A percentile compares a stretch with the other conserved stretches of the same genome.
Evolutionary conservation across 1,139 yeast species (phyloP).

Genomic region (Yamadazyma conglobata): DNA sequence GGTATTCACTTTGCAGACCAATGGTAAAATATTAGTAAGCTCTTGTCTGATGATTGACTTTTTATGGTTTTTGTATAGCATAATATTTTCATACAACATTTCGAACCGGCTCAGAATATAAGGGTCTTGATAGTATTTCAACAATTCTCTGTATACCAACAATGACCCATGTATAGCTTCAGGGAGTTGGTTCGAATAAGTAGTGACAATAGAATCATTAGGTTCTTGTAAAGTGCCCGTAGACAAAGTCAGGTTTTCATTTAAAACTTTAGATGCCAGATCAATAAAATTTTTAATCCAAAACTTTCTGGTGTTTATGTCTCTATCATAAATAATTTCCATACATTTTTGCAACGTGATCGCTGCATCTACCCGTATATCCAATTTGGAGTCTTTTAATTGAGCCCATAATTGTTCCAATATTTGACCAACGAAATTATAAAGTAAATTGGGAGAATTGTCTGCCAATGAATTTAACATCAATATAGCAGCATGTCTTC

Average conservation of each 20-base stretch:
- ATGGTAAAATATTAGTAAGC: slow-evolving; percentile 76
- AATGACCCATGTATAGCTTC: slow-evolving; percentile 86
- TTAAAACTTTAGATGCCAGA: slow-evolving; percentile 45
- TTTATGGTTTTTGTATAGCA: slow-evolving; percentile 75
- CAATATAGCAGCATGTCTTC: slow-evolving; percentile 88
- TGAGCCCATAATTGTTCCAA: slow-evolving; percentile 87
- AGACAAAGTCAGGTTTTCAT: slow-evolving; percentile 17
- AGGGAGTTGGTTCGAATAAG: slow-evolving; percentile 28
- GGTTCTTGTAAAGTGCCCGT: slow-evolving; percentile 3
- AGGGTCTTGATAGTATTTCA: slow-evolving; percentile 63
- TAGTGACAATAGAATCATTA: slow-evolving; percentile 3
- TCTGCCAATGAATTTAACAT: slow-evolving; percentile 81
- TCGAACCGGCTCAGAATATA: slow-evolving; percentile 54
- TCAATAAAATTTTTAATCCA: slow-evolving; percentile 76
- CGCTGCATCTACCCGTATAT: slow-evolving; percentile 82
- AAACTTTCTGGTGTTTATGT: slow-evolving; percentile 60
- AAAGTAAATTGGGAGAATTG: slow-evolving; percentile 81
- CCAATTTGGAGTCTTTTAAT: slow-evolving; percentile 69
- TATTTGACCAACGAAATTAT: slow-evolving; percentile 73
- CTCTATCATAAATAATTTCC: slow-evolving; percentile 75
- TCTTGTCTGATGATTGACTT: slow-evolving; percentile 76
- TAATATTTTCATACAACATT: slow-evolving; percentile 71
- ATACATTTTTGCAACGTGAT: slow-evolving; percentile 75
- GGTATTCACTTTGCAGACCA: slow-evolving; percentile 76
- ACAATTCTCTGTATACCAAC: slow-evolving; percentile 75